phyloP scores from a whole-genome alignment of 495 filamentous ascomycete species.

The Clavariopsis aquatica region DNA sequence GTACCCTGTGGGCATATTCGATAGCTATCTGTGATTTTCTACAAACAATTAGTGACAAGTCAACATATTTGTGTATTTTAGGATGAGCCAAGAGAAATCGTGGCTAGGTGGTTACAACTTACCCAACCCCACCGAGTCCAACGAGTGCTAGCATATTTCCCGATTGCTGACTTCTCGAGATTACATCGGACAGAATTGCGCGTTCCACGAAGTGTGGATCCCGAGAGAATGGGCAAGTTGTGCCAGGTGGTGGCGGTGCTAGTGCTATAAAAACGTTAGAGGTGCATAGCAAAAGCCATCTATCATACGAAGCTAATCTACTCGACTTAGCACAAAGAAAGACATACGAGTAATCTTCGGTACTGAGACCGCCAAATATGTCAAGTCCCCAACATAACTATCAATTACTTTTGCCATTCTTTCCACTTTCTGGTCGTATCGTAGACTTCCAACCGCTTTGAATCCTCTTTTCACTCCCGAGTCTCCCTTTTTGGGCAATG shows the following conservation, averaged over 20 bases:
- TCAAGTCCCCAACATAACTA: constrained; percentile 1
- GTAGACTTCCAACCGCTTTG: constrained; percentile 1
- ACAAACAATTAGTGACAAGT: not conserved
- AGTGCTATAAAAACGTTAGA: constrained; percentile 7
- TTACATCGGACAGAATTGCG: constrained; percentile 44
- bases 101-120: too few relatives aligned
- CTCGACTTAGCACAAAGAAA: not conserved
- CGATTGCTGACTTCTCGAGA: constrained; percentile 32
- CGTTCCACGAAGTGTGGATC: constrained; percentile 52
- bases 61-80: too few relatives aligned
- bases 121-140: constrained; percentile 55
- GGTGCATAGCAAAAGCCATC: not conserved
- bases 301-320: not conserved
- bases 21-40: constrained; percentile 27
- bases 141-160: constrained; percentile 34
- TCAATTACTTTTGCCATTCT: constrained; percentile 1
- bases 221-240: constrained; percentile 43
- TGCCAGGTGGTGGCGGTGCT: constrained; percentile 5
- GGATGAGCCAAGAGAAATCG: too few relatives aligned
- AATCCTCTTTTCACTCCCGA: not conserved
- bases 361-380: not conserved
- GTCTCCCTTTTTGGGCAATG: not conserved
- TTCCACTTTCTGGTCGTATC: constrained; percentile 2
- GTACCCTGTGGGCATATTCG: constrained; percentile 19
- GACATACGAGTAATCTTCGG: not conserved